These are phyloP conservation scores for Suillus subluteus DNA, from an alignment of 768 basidiomycete species.

Conservation along the genomic window DNA sequence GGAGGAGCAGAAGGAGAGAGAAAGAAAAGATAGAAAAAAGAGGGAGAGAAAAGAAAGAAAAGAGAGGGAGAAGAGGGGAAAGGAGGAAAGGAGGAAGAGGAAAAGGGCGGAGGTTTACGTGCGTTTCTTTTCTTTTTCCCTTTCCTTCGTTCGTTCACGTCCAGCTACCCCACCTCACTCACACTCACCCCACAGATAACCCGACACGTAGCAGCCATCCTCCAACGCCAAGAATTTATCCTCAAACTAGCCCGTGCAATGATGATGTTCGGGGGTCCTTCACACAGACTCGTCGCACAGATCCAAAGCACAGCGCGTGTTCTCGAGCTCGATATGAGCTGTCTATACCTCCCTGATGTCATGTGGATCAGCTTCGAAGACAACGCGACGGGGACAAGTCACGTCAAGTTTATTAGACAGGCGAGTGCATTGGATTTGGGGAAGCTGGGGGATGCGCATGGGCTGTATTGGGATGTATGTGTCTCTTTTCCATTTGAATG, in stretches of 20 bases:
- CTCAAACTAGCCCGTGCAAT: constrained; percentile 82
- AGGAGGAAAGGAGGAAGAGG: constrained; percentile 53
- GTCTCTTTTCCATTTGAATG: background rate
- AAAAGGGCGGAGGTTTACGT: constrained; percentile 81
- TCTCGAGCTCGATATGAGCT: constrained; percentile 71
- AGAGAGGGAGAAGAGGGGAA: constrained; percentile 39
- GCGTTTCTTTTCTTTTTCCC: constrained; percentile 28
- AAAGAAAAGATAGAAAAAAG: constrained; percentile 46
- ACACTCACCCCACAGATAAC: constrained; percentile 56
- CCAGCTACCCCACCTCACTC: background rate
- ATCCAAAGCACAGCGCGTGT: constrained; percentile 79
- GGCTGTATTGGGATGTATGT: constrained; percentile 73
- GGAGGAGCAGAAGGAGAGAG: constrained; percentile 40
- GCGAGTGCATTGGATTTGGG: constrained; percentile 72
- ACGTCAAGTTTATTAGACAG: constrained; percentile 80
- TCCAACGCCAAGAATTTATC: constrained; percentile 83
- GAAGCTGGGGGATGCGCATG: constrained; percentile 72
- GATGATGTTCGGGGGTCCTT: constrained; percentile 89
- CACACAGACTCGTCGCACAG: constrained; percentile 82
- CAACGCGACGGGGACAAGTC: constrained; percentile 74
- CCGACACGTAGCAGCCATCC: constrained; percentile 80
- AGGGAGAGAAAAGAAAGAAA: constrained; percentile 45
- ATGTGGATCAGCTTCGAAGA: constrained; percentile 87
- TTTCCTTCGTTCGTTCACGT: background rate
- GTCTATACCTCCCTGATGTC: constrained; percentile 76